Evolutionary conservation across 495 filamentous ascomycete species (phyloP).

Genomic region (Aspergillus olivimuriae): DNA sequence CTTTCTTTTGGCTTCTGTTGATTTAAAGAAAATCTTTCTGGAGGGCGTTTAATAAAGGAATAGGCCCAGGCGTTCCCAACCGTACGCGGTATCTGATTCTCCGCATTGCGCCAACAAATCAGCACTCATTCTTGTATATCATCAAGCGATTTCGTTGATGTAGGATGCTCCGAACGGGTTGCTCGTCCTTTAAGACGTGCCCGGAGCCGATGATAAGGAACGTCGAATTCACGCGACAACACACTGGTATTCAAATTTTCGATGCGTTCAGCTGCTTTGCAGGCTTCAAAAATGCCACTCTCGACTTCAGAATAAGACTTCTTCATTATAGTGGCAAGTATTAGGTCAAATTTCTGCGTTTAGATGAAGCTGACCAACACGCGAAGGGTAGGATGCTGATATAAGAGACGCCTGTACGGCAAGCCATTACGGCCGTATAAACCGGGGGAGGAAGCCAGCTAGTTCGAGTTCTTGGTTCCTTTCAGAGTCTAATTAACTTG

Average conservation of each 20-base stretch:
- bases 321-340: not conserved
- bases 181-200: not conserved
- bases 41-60: slow-evolving; percentile 1
- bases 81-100: not conserved
- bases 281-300: not conserved
- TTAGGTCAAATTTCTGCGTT: not conserved
- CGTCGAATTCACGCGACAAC: slow-evolving; percentile 1
- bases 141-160: not conserved
- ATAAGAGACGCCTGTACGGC: not conserved
- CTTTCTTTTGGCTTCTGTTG: slow-evolving; percentile 1
- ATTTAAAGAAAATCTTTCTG: not conserved
- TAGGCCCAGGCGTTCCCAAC: slow-evolving; percentile 1
- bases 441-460: no score
- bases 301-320: not conserved
- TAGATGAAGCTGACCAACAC: slow-evolving; percentile 1
- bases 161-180: not conserved
- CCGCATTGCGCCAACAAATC: not conserved
- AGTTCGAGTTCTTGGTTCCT: no score
- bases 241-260: not conserved
- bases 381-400: not conserved
- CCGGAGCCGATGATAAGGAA: slow-evolving; percentile 1
- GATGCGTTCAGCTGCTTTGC: not conserved
- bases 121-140: not conserved
- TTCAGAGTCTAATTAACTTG: no score
- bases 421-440: no score